These are phyloP conservation scores for Acmispon strigosus DNA, from an alignment of 306 rosid genomes.

Conservation along the genomic window DNA sequence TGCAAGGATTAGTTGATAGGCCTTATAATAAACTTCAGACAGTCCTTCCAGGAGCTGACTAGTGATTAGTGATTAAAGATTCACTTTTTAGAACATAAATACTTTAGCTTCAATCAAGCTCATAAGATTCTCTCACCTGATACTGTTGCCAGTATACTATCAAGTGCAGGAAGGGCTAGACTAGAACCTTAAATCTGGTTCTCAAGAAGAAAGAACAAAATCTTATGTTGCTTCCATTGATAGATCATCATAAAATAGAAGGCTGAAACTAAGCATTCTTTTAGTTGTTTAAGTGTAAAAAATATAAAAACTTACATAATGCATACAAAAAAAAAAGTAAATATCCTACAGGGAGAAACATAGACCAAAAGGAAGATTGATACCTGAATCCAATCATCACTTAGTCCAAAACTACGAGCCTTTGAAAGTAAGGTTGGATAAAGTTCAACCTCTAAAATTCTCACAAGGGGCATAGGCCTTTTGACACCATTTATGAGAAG, in stretches of 20 bases:
- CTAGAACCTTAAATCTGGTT: background rate
- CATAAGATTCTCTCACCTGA: background rate
- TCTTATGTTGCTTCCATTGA: background rate
- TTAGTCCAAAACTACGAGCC: conserved; percentile 89
- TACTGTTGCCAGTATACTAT: background rate
- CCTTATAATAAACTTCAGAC: background rate
- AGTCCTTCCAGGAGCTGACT: background rate
- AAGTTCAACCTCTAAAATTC: conserved; percentile 92
- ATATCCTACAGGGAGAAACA: background rate
- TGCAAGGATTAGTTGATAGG: background rate
- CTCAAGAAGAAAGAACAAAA: background rate
- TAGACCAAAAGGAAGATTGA: conserved; percentile 12
- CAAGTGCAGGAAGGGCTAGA: background rate
- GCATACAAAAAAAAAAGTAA: background rate
- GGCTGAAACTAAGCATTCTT: background rate
- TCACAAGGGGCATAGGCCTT: conserved; percentile 84
- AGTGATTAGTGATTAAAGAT: background rate
- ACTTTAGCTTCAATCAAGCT: background rate
- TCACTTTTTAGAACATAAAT: background rate
- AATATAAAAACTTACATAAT: background rate
- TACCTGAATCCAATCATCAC: conserved; percentile 91
- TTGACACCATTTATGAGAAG: conserved; percentile 81
- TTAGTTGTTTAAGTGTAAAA: background rate
- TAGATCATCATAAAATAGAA: background rate
- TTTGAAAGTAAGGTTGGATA: conserved; percentile 93